Percentiles rank a stretch among this genome's conserved stretches.
These are phyloP conservation scores for Paraurostyla sp. DNA, from an alignment of 73 alveolate species.

Conservation along the genomic window DNA sequence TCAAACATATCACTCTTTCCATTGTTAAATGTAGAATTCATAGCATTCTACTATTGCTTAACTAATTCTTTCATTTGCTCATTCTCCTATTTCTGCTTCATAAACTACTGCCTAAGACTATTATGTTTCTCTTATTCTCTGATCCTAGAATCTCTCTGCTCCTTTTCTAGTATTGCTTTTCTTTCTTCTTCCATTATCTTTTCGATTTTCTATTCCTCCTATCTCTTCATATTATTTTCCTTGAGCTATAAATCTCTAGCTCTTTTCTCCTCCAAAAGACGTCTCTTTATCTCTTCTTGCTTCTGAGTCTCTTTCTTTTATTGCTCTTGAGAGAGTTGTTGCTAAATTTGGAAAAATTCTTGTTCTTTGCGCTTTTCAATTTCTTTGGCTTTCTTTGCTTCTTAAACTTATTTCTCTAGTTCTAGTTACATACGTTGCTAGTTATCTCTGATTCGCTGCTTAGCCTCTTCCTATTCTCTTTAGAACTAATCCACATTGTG, in stretches of 20 bases:
- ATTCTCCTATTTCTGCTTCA: background rate
- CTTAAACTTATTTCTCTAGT: slow-evolving; percentile 1
- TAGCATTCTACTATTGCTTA: background rate
- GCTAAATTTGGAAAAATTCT: slow-evolving; percentile 3
- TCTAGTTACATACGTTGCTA: background rate
- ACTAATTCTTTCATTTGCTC: background rate
- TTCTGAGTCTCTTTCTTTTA: background rate
- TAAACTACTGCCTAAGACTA: background rate
- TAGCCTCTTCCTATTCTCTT: slow-evolving; percentile 33
- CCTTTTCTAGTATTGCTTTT: background rate
- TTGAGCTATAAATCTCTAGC: background rate
- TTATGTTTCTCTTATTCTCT: background rate
- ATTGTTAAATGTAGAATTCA: background rate
- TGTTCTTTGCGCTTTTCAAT: background rate
- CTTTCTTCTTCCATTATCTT: slow-evolving; percentile 2
- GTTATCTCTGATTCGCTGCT: slow-evolving; percentile 6
- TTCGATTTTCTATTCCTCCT: background rate
- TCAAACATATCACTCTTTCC: slow-evolving; percentile 3
- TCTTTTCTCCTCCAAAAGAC: background rate
- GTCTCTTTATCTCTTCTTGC: background rate
- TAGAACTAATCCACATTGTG: slow-evolving; percentile 42
- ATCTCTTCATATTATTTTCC: background rate
- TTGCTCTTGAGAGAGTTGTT: background rate
- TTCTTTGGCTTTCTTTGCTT: background rate
- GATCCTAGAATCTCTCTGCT: background rate